Evolutionary conservation across 2,329 filamentous ascomycete species (phyloP), one percentile per base, ranked within the genome.

Genomic region (Huntiella omanensis): DNA sequence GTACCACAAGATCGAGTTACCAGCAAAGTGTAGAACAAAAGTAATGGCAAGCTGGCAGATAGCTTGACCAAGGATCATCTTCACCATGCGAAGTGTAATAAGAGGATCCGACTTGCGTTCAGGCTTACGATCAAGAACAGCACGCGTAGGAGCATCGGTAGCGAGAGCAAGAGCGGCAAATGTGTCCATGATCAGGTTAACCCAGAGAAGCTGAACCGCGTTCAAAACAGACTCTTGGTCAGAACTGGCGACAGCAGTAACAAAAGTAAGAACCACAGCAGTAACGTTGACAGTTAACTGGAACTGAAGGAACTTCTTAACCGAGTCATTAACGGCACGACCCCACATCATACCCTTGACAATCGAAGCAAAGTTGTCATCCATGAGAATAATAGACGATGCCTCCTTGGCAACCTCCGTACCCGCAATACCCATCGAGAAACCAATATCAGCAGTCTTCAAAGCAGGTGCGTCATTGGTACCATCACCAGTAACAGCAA

Each of bases 31-130:
- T 1, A 79, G 62, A 0, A 70, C 60, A 44, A 77, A 69, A 1
- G 73, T 70, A 7, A 75, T 66, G n/a, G 61, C 60, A 4, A 78
- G 64, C 55, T 78, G 75, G 55, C 69, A 76, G 47, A 78, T 66
- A 28, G 72, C 64, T 54, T 78, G 74, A 3, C 73, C 74, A 28
- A 69, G 63, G 43, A 78, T 76, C 67, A 77, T 77, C 60, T 78
- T 78, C 71, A 72, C 77, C 73, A 77, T 77, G 47, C 64, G 79
- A 49, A 73, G 63, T 1, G 77, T 84, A 53, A 88, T 83, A 2
- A 88, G 66, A 0, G 81, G 72, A 1, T 80, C 77, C 42, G 73
- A 77, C 56, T 86, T 86, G 4, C 62, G 59, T 51, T 70, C 65
- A 0, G 68, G 67, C 16, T 60, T 58, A 53, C 75, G 67, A 50